A percentile compares a stretch with the other conserved stretches of the same genome.
phyloP scores from a whole-genome alignment of 2,329 filamentous ascomycete genomes.

The Botrytis porri region DNA sequence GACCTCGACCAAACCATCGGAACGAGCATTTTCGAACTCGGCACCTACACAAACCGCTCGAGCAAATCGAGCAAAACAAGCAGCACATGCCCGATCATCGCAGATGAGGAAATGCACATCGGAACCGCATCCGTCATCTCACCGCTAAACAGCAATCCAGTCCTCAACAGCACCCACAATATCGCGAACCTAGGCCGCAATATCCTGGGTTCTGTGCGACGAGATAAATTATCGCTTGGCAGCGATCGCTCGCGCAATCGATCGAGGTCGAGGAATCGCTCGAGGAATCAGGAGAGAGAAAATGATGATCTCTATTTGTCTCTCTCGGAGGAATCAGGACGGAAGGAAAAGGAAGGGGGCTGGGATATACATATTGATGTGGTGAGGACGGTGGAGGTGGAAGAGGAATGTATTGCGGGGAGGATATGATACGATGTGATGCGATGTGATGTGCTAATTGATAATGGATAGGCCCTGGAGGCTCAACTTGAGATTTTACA shows the following conservation, averaged over 20 bases:
- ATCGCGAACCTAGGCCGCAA: neutral
- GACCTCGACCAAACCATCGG: neutral
- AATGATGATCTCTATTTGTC: neutral
- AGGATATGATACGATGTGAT: neutral
- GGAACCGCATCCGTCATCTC: neutral
- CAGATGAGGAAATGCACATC: neutral
- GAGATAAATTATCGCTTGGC: neutral
- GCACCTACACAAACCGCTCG: neutral
- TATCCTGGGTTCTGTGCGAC: neutral
- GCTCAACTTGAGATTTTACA: neutral
- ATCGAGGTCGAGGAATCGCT: neutral
- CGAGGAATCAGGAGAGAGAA: neutral
- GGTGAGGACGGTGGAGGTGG: neutral
- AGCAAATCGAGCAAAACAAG: neutral
- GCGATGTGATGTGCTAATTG: neutral
- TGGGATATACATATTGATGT: constrained; percentile 12
- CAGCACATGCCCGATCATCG: neutral
- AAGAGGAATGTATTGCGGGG: neutral
- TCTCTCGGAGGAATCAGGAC: neutral
- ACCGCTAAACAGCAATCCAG: neutral
- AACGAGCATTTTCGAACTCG: constrained; percentile 1
- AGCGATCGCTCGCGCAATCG: neutral
- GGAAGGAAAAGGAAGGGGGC: neutral
- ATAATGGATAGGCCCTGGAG: neutral
- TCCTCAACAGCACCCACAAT: neutral